Evolutionary conservation across 352 stramenopile genomes (phyloP), one percentile per base, ranked within the genome.

Genomic region (Globisporangium paroecandrum): DNA sequence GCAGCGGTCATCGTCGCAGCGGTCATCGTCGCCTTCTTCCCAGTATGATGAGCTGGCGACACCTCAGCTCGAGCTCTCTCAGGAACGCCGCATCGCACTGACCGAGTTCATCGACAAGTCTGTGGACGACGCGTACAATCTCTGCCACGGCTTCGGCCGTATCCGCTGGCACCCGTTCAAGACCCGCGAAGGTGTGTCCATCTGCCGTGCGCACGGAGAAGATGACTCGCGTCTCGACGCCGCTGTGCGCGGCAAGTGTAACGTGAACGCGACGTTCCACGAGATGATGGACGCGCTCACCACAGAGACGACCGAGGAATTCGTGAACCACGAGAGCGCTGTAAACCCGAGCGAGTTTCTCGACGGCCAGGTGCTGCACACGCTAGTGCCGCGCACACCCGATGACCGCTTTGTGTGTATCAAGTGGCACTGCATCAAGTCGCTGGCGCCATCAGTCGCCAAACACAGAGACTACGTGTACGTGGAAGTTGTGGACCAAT

Each of bases 391-490:
- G 43, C 79, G 87, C 47, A 83, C 82, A 10, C 66, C 73, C 0
- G 72, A 78, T 20, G 83, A 92, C 57, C 87, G 87, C 18, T 94
- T 89, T 38, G 85, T 85, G 47, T 92, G 87, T 62, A 71, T 94
- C 55, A 94, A 94, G 71, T 94, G 85, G 83, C 83, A 94, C 58
- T 89, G 83, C 60, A 74, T 89, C 68, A 87, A 86, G 53, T 91
- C 85, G 29, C 69, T 90, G 6, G 85, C 87, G 27, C 82, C 87
- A 10, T 90, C 84, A 10, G 85, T 91, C 3, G 77, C 87, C 59
- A 93, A 87, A 60, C 82, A 91, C 57, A 72, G 87, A 4, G 87
- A 94, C 76, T 94, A 92, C 74, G 75, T 94, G 2, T 94, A 94
- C 72, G 78, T 93, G 29, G 87, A 94, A 61, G 72, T 94, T 36